Base-by-base conservation (phyloP, 2,329 filamentous ascomycete species). In the Scedosporium dehoogii region DNA sequence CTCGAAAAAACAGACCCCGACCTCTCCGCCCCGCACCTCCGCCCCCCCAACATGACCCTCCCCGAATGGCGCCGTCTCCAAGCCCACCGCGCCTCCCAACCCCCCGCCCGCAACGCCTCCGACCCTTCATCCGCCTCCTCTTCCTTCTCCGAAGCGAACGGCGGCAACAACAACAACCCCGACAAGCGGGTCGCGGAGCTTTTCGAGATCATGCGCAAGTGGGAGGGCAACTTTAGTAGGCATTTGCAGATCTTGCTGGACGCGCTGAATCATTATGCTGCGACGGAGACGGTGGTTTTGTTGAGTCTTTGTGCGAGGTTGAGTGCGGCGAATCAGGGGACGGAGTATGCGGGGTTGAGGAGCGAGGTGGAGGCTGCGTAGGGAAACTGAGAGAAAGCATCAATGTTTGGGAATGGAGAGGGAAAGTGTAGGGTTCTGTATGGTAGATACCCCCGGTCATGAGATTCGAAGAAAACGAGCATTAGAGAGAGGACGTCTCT, bases 221-320 rank as follows among this genome's bases (percentile, higher is more conserved):
- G 96, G 78, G 94, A 99, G 74, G 86, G 88, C 66, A 96, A 96
- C 71, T 99, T 99, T 72, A 90, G 89, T 63, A 81, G 92, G 57
- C 93, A 97, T 75, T 76, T 99, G 69, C 92, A 96, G 77, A 96
- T 97, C 67, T 75, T 99, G 69, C 85, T 97, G 44, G 94, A 97
- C 72, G 93, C 91, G 64, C 81, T 99, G 65, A 97, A 99, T 69
- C 96, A 97, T 74, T 96, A 97, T 69, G 94, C 94, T 2, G 94
- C 94, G 0, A 97, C 94, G 0, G 94, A 99, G 78, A 97, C 94
- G 46, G 93, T 97, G 3, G 94, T 96, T 18, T 81, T 99, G 66
- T 77, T 97, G 65, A 93, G 92, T 67, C 79, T 99, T 16, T 96
- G 91, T 71, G 91, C 91, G 12, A 78, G 91, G 64, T 72, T 96